phyloP scores from a whole-genome alignment of 106 monocot genomes.

The Apostasia shenzhenica region DNA sequence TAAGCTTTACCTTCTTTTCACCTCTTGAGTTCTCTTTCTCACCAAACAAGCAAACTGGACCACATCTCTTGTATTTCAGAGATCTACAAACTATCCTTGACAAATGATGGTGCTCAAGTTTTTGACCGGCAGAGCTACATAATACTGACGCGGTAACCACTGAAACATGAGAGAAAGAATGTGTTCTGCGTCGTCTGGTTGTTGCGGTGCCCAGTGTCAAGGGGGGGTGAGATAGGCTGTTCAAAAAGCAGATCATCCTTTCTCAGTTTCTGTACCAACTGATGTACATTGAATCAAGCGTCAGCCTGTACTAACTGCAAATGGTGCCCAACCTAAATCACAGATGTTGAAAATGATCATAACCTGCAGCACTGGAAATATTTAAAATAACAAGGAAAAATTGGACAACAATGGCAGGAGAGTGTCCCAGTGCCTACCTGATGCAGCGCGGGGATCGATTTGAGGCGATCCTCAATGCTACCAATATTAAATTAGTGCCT shows the following conservation, averaged over 20 bases:
- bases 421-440: too few relatives aligned
- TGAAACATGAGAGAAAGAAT: background rate
- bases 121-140: background rate
- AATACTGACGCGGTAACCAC: background rate
- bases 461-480: too few relatives aligned
- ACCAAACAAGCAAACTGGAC: conserved; percentile 7
- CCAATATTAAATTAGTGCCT: too few relatives aligned
- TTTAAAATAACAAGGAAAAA: too few relatives aligned
- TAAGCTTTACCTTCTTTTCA: conserved; percentile 1
- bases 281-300: background rate
- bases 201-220: background rate
- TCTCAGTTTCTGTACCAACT: background rate
- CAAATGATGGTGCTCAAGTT: background rate
- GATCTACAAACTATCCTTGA: background rate
- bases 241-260: background rate
- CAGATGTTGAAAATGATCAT: too few relatives aligned
- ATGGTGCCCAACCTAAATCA: background rate
- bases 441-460: too few relatives aligned
- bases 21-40: conserved; percentile 1
- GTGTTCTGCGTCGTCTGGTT: background rate
- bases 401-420: too few relatives aligned
- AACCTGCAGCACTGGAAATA: too few relatives aligned
- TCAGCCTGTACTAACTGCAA: background rate
- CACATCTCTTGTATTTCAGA: background rate
- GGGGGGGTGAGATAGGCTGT: background rate